Evolutionary conservation across 192 early-diverging fungal species (phyloP), one percentile per base, ranked within the genome.

Genomic region (Obelidium mucronatum): DNA sequence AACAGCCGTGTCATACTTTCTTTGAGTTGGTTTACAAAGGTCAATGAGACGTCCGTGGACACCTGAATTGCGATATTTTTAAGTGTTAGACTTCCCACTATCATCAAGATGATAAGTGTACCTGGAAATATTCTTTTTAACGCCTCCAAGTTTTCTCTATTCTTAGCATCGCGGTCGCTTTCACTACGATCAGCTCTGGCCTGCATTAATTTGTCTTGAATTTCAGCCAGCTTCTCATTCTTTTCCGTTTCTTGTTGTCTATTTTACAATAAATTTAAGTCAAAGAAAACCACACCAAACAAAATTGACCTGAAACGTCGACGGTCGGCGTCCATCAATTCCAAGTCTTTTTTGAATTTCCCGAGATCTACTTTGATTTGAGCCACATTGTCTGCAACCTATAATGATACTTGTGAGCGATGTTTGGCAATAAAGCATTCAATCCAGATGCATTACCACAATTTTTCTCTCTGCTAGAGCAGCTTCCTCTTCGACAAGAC

Each of bases 1-100:
- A 1, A 97, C 90, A 3, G 95, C 94, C 0, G 88, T 74, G 56
- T 95, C 93, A 79, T 96, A 98, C 79, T 97, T 95, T 54, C 94
- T 86, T 76, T 98, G 95, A 15, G 90, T 96, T 3, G 98, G 96
- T 67, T 91, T 90, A 83, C 95, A 95, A 36, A 99, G 86, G 80
- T 99, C 95, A 0, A 91, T 63, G 54, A 99, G 75, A 35, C 95
- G 88, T 2, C 98, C 98, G 73, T 95, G 87, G 3, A 99, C 95
- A 2, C 87, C 88, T 84, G 63, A 11, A 22, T 8, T 8, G 48
- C 11, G 48, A 22, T 51, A 22, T 13, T 30, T 8, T 44, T 51
- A 24, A 15, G 40, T 35, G 8, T 51, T 22, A 51, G 11, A 51
- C 11, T 15, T 60, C 31, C 2, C 58, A 30, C 1, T 31, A 28